Evolutionary conservation across 139 green algal species (phyloP), one percentile per base, ranked within the genome.

Genomic region (Eudorina sp.): DNA sequence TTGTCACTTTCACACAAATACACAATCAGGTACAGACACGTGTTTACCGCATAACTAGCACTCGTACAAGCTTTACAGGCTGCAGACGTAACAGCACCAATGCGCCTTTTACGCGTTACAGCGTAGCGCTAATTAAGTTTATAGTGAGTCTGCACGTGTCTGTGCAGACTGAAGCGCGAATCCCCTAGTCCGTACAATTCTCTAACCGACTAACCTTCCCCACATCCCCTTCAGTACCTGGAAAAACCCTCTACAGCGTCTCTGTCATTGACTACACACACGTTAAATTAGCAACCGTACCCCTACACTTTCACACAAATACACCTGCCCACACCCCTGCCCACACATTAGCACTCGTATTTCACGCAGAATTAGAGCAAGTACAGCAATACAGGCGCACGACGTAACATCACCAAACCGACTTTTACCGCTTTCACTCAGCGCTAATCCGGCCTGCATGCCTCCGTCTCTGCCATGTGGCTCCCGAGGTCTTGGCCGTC

Each of bases 21-120:
- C 5, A 74, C 27, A 21, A 36, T 74, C 29, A 74, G 66, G 66
- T 74, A 74, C 66, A 21, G 29, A 21, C 23, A 74, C 31, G 66
- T 74, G 66, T 74, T 74, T 74, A 45, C 66, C 21, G 66, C 34
- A 46, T 48, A 45, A 74, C 4, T 74, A 45, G 58, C 58, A 68
- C 58, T 9, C 16, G 58, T 31, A 48, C 66, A n/a, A 74, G 31
- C 66, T n/a, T 74, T 46, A 74, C 31, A 74, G 66, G 13, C 31
- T 11, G 18, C 45, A 11, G 27, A 74, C 66, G 34, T 45, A 74
- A 16, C 31, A 45, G 66, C 25, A 74, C 14, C 31, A 74, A 74
- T 36, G 6, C 13, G 58, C 21, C 21, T 31, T 68, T 68, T 68
- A 68, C 58, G 58, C 23, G 58, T 68, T 68, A 29, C 58, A 68